Percentiles rank a stretch among this genome's conserved stretches.
phyloP scores from a whole-genome alignment of 495 filamentous ascomycete species.

The Cercophora newfieldiana region DNA sequence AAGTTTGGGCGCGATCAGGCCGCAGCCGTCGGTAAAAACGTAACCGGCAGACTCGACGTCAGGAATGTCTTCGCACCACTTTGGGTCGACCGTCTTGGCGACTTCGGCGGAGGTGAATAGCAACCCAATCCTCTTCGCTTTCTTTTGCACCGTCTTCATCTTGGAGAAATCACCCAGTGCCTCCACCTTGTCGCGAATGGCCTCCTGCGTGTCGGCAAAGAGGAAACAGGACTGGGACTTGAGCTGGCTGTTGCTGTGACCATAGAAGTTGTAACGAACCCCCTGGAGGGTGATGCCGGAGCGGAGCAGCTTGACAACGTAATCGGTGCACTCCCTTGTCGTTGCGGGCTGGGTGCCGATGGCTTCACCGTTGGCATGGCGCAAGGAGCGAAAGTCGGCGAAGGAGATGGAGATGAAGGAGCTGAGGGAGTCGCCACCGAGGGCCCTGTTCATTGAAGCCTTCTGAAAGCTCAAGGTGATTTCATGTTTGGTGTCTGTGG shows the following conservation, averaged over 20 bases:
- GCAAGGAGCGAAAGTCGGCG: conserved; percentile 34
- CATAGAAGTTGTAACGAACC: conserved; percentile 50
- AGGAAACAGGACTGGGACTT: conserved; percentile 51
- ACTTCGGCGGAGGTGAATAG: conserved; percentile 48
- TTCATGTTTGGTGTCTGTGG: conserved; percentile 28
- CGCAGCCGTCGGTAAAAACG: conserved; percentile 54
- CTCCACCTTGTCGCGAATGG: conserved; percentile 41
- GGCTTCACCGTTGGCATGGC: conserved; percentile 26
- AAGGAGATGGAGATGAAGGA: conserved; percentile 42
- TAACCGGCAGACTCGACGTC: conserved; percentile 48
- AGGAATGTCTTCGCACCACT: conserved; percentile 47
- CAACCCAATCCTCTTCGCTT: conserved; percentile 52
- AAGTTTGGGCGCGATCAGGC: conserved; percentile 44
- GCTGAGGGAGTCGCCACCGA: conserved; percentile 28
- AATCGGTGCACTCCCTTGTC: conserved; percentile 43
- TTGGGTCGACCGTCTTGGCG: conserved; percentile 38
- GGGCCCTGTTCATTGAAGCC: conserved; percentile 39
- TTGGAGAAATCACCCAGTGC: conserved; percentile 50
- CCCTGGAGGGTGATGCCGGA: conserved; percentile 44
- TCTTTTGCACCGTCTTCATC: conserved; percentile 54
- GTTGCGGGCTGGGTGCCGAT: conserved; percentile 23
- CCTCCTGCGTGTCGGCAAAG: conserved; percentile 42
- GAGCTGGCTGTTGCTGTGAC: conserved; percentile 55
- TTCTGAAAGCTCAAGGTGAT: conserved; percentile 32
- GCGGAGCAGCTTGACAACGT: conserved; percentile 40